These are phyloP conservation scores for Carex parvula DNA, from an alignment of 176 grass and related monocot genomes.

Conservation along the genomic window DNA sequence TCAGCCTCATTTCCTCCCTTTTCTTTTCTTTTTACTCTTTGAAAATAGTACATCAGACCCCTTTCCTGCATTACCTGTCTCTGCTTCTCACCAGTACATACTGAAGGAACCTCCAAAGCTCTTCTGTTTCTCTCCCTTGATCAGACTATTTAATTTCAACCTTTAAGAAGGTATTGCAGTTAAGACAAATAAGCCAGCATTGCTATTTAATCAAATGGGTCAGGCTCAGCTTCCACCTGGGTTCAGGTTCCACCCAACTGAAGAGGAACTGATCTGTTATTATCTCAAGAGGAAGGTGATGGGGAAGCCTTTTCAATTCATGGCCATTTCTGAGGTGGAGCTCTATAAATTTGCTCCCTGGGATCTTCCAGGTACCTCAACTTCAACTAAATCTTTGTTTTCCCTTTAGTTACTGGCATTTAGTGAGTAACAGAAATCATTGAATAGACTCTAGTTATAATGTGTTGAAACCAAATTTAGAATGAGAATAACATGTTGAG, in stretches of 20 bases:
- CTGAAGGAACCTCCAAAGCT: not conserved
- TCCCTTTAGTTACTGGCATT: not conserved
- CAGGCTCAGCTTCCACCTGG: slow-evolving; percentile 67
- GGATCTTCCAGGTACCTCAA: slow-evolving; percentile 73
- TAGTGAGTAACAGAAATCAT: not conserved
- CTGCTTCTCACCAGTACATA: not conserved
- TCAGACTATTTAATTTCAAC: not conserved
- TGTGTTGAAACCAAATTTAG: not conserved
- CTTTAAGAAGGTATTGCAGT: not conserved
- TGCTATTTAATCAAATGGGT: slow-evolving; percentile 36
- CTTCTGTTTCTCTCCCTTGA: not conserved
- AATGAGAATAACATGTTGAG: not conserved
- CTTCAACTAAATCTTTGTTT: not conserved
- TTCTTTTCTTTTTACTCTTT: not conserved
- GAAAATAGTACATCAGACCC: not conserved
- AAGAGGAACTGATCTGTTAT: slow-evolving; percentile 77
- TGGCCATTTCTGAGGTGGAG: slow-evolving; percentile 69
- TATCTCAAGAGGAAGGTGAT: slow-evolving; percentile 92
- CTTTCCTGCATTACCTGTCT: not conserved
- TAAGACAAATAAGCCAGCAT: not conserved
- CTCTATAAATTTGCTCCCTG: slow-evolving; percentile 89
- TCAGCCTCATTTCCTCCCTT: not conserved
- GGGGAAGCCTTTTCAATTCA: slow-evolving; percentile 58
- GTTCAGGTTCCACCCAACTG: slow-evolving; percentile 91
- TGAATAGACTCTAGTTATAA: not conserved